Base-by-base conservation (phyloP, 225 moss, liverwort and hornwort genomes). In the Pleurozium schreberi region DNA sequence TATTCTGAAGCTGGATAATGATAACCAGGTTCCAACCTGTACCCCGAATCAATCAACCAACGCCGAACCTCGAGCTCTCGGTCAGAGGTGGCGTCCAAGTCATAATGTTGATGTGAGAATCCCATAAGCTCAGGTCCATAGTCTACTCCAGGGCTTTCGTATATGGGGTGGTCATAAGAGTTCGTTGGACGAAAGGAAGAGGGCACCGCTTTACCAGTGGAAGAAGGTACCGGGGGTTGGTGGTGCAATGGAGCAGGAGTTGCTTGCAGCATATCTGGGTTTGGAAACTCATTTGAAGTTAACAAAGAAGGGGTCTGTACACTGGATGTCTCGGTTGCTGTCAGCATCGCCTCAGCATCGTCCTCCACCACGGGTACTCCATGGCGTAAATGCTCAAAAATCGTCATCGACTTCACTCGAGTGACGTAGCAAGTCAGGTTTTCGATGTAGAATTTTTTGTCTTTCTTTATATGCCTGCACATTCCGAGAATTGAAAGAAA, bases 391-490 rank as follows among this genome's bases (percentile, higher is more conserved):
- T 94, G 94, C 85, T 94, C 90, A 40, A 86, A 87, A 55, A 62
- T 66, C 18, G 80, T 90, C 69, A 89, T 85, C 19, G 92, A 78
- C 83, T 89, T 94, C 40, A 94, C 94, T 36, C 94, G 91, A 42
- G 94, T 94, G 17, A 94, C 92, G 43, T 90, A 94, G 84, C 94
- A 94, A 67, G 92, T 91, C 23, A 94, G 83, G 19, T 94, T 90
- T 36, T 93, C 91, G 57, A 94, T 94, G 79, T 88, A 93, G 67
- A 89, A 91, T 64, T 90, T 91, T 75, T 94, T 91, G 52, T 94
- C 94, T 50, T 93, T 94, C 53, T 93, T 94, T 17, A 91, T 79
- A 38, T 89, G 89, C 80, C 94, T 94, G 94, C 83, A 79, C 86
- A 62, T 55, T 78, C 80, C 77, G 71, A n/a, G 55, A 64, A 64